Evolutionary conservation across 306 rosid genomes (phyloP).

Genomic region (Castanea mollissima): DNA sequence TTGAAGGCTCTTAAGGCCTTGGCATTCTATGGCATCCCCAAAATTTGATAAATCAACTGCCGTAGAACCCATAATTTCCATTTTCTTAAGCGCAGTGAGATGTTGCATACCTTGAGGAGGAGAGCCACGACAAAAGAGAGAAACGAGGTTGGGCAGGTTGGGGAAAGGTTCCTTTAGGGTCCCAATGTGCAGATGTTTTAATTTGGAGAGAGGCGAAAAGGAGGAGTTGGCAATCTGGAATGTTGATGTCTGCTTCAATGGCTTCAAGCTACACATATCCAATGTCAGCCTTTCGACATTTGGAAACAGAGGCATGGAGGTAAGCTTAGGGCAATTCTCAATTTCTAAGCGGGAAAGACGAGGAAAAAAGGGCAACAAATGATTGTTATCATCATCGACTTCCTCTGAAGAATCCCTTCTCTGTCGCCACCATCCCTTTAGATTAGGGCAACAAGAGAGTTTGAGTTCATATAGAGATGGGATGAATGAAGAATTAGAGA

Average conservation of each 20-base stretch:
- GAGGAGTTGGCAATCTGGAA: too few species aligned
- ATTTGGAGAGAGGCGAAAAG: neutral
- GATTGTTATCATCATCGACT: constrained; percentile 8
- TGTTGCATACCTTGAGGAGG: too few species aligned
- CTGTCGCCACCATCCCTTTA: too few species aligned
- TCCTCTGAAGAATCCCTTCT: neutral
- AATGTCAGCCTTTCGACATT: too few species aligned
- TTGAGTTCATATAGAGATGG: rapidly evolving
- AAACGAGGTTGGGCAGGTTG: neutral
- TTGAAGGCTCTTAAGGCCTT: too few species aligned
- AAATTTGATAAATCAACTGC: neutral
- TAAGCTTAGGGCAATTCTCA: neutral
- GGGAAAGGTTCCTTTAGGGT: neutral
- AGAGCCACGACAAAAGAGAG: too few species aligned
- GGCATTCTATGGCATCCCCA: neutral
- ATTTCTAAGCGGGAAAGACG: neutral
- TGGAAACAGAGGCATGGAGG: constrained; percentile 12
- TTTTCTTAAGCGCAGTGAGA: rapidly evolving
- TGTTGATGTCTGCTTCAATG: neutral
- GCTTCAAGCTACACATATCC: neutral
- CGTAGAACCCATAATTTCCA: rapidly evolving
- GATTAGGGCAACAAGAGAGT: rapidly evolving
- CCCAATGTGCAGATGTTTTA: rapidly evolving
- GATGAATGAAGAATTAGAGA: too few species aligned
- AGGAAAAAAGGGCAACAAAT: too few species aligned